Percentiles rank a stretch among this genome's conserved stretches.
These are phyloP conservation scores for Artemisia annua DNA, from an alignment of 129 eudicot genomes.

Conservation along the genomic window DNA sequence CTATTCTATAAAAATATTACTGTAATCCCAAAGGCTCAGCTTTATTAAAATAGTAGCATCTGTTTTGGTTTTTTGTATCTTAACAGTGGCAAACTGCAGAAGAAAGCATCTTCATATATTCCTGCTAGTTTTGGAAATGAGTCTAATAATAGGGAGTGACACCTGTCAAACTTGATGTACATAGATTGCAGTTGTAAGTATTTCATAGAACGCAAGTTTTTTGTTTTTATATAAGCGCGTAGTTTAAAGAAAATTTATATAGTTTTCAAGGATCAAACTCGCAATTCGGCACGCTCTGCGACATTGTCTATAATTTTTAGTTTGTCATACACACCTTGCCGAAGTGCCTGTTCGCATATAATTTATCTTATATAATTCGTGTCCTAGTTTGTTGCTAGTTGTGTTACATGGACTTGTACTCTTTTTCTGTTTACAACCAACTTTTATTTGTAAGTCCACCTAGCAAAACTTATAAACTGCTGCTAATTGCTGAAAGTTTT, in stretches of 20 bases:
- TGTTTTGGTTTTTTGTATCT: not conserved
- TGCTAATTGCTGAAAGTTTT: not conserved
- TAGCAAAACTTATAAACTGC: slow-evolving; percentile 1
- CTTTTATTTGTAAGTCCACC: not conserved
- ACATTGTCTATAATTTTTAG: not conserved
- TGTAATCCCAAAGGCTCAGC: too few species aligned
- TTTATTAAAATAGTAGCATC: too few species aligned
- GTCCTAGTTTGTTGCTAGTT: not conserved
- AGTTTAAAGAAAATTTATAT: too few species aligned
- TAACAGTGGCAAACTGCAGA: not conserved
- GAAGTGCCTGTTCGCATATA: not conserved
- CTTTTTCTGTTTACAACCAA: not conserved
- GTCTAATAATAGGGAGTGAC: not conserved
- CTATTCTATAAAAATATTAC: too few species aligned
- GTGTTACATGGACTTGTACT: not conserved
- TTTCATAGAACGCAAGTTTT: too few species aligned
- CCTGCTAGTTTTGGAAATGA: not conserved
- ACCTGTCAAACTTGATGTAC: too few species aligned
- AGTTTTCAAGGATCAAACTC: too few species aligned
- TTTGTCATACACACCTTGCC: not conserved
- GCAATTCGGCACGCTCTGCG: not conserved
- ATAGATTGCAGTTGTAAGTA: too few species aligned
- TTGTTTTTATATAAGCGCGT: too few species aligned
- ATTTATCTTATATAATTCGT: not conserved
- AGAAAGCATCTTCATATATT: not conserved